phyloP scores from a whole-genome alignment of 2,329 filamentous ascomycete species.

The Colletotrichum trifolii region DNA sequence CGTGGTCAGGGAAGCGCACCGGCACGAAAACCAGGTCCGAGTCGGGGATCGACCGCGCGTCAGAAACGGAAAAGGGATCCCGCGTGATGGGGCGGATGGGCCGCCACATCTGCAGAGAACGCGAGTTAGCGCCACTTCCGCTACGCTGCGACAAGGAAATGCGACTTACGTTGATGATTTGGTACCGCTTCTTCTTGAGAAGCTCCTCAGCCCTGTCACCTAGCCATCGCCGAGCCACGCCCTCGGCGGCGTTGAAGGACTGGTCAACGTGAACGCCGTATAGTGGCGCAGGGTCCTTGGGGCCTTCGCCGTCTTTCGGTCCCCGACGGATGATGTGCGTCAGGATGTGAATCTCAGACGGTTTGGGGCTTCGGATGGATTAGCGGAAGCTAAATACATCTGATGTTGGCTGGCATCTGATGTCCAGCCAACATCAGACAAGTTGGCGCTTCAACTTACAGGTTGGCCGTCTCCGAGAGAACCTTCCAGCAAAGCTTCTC shows the following conservation, averaged over 20 bases:
- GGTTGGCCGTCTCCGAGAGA: constrained; percentile 20
- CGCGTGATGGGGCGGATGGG: constrained; percentile 50
- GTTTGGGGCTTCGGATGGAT: constrained; percentile 20
- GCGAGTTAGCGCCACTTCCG: constrained; percentile 61
- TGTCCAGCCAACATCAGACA: not conserved
- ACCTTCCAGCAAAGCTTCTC: constrained; percentile 35
- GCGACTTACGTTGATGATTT: constrained; percentile 69
- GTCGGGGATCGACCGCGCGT: constrained; percentile 61
- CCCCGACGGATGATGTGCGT: constrained; percentile 33
- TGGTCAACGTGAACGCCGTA: constrained; percentile 65
- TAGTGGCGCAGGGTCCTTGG: constrained; percentile 29
- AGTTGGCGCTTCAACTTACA: constrained; percentile 6
- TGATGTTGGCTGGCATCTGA: not conserved
- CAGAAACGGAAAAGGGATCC: constrained; percentile 65
- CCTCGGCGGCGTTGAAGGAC: constrained; percentile 56
- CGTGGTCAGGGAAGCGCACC: constrained; percentile 30
- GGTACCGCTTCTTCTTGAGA: constrained; percentile 54
- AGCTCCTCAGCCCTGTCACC: constrained; percentile 40
- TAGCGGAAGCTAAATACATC: not conserved
- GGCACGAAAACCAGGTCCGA: constrained; percentile 58
- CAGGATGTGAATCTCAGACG: constrained; percentile 28
- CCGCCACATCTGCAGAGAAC: constrained; percentile 38
- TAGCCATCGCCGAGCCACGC: constrained; percentile 30
- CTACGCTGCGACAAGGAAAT: constrained; percentile 53
- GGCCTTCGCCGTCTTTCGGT: constrained; percentile 22